phyloP scores from a whole-genome alignment of 2,329 filamentous ascomycete species.

The Juglanconis oblonga region DNA sequence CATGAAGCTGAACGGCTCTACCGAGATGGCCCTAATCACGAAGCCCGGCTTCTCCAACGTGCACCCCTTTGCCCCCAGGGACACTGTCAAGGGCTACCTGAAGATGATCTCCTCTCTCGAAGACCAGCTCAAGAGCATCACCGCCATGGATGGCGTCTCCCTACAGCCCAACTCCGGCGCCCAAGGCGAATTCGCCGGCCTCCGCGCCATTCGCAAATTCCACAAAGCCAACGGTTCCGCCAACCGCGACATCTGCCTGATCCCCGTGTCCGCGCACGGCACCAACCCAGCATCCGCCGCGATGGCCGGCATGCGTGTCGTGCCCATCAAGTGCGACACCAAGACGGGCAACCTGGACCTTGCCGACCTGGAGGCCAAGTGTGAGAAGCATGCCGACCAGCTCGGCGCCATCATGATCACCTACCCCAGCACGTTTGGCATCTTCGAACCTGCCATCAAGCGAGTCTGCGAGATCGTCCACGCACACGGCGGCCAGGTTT shows the following conservation, averaged over 20 bases:
- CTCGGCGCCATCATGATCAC: constrained; percentile 95
- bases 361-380: constrained; percentile 80
- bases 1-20: constrained; percentile 95
- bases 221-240: constrained; percentile 65
- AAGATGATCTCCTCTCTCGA: constrained; percentile 71
- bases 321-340: constrained; percentile 85
- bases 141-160: constrained; percentile 84
- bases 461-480: constrained; percentile 84
- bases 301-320: constrained; percentile 94
- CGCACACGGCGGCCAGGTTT: constrained; percentile 84
- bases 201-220: constrained; percentile 84
- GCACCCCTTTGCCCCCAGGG: constrained; percentile 72
- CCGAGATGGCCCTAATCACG: constrained; percentile 86
- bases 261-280: constrained; percentile 91
- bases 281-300: constrained; percentile 94
- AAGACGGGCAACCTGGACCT: constrained; percentile 88
- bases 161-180: constrained; percentile 95
- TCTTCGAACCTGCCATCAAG: constrained; percentile 89
- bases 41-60: constrained; percentile 73
- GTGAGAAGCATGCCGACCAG: constrained; percentile 79
- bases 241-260: constrained; percentile 87
- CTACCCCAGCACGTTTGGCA: constrained; percentile 91
- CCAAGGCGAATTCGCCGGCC: constrained; percentile 89
- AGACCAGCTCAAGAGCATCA: constrained; percentile 74
- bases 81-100: constrained; percentile 65